phyloP scores from a whole-genome alignment of 2,329 filamentous ascomycete genomes.

The Sclerotinia trifoliorum region DNA sequence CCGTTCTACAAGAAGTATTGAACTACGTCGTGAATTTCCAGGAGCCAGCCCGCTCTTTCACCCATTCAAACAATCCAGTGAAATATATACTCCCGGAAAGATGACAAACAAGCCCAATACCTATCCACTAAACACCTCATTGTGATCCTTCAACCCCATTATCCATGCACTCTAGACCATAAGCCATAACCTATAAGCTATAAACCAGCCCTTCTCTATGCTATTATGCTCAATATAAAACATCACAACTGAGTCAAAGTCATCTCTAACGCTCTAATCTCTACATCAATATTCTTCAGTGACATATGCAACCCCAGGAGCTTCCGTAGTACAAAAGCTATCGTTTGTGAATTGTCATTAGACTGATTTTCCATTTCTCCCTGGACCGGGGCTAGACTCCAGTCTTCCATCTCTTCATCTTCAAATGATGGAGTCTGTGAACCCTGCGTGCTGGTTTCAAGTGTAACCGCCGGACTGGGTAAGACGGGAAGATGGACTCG shows the following conservation, averaged over 20 bases:
- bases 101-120: not conserved
- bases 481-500: not conserved
- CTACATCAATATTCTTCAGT: not conserved
- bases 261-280: not conserved
- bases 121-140: not conserved
- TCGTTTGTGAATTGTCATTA: not conserved
- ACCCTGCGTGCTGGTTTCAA: not conserved
- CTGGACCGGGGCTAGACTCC: not conserved
- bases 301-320: not conserved
- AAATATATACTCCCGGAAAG: not conserved
- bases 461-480: not conserved
- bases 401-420: not conserved
- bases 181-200: not conserved
- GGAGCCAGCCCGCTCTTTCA: not conserved
- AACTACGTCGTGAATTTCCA: not conserved
- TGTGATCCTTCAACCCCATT: not conserved
- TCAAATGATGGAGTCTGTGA: not conserved
- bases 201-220: not conserved
- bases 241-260: not conserved
- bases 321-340: not conserved
- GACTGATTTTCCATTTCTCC: not conserved
- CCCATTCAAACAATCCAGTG: too few relatives aligned
- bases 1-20: not conserved
- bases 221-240: not conserved
- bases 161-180: not conserved